phyloP scores from a whole-genome alignment of 75 land plant genomes.

The Ceratopteris richardii region DNA sequence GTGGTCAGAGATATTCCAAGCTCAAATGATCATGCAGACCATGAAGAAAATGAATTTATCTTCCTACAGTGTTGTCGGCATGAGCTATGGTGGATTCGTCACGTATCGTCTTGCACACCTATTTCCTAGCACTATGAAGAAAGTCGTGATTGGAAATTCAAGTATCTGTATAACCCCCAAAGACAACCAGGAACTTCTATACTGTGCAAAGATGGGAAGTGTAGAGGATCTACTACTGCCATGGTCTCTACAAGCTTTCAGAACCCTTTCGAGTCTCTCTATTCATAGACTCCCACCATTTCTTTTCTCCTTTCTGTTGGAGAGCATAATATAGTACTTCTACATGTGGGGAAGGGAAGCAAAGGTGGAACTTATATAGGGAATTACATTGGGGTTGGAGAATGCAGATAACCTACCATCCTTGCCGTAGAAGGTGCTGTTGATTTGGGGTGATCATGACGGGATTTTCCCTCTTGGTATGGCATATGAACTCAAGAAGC shows the following conservation, averaged over 20 bases:
- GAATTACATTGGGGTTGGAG: too few species aligned
- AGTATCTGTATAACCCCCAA: slow-evolving; percentile 30
- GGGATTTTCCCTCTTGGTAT: too few species aligned
- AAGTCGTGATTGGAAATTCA: slow-evolving; percentile 74
- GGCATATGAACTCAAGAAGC: too few species aligned
- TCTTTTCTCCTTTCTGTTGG: slow-evolving; percentile 36
- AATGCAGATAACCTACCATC: too few species aligned
- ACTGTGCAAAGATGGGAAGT: slow-evolving; percentile 17
- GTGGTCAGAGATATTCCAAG: slow-evolving; percentile 64
- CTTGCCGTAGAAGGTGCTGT: slow-evolving; percentile 67
- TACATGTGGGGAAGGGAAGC: slow-evolving; percentile 38
- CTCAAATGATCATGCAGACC: slow-evolving; percentile 33
- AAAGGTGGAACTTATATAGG: slow-evolving; percentile 51
- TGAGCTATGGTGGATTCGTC: slow-evolving; percentile 91
- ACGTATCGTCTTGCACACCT: slow-evolving; percentile 56
- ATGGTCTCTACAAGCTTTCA: slow-evolving; percentile 16
- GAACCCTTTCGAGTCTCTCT: slow-evolving; percentile 20
- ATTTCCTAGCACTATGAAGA: slow-evolving; percentile 44
- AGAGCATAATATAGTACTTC: slow-evolving; percentile 40
- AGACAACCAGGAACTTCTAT: slow-evolving; percentile 29
- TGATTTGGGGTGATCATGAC: too few species aligned
- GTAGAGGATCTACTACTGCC: slow-evolving; percentile 54
- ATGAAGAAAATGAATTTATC: slow-evolving; percentile 30
- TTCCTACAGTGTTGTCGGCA: slow-evolving; percentile 40
- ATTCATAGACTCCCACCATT: slow-evolving; percentile 8